phyloP scores from a whole-genome alignment of 225 moss, liverwort and hornwort genomes.

The Anthoceros angustus region DNA sequence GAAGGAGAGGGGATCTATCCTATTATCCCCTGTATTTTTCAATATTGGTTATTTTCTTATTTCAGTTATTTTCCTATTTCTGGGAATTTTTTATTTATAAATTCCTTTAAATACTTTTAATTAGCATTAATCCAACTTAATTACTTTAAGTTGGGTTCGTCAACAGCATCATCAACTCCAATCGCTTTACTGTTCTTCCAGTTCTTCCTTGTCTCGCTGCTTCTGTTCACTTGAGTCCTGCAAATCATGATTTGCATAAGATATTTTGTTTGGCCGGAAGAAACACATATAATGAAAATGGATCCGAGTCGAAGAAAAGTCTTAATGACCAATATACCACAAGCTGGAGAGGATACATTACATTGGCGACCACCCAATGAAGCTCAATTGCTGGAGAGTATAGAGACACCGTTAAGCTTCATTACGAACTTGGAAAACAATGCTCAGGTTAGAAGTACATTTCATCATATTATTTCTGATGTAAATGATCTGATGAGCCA shows the following conservation, averaged over 20 bases:
- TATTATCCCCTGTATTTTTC: too few species aligned
- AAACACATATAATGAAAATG: conserved; percentile 11
- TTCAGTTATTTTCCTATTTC: too few species aligned
- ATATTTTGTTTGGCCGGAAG: conserved; percentile 12
- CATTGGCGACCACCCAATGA: conserved; percentile 11
- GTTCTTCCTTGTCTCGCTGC: conserved; percentile 18
- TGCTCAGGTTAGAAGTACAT: conserved; percentile 1
- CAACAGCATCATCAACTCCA: conserved; percentile 10
- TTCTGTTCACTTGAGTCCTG: conserved; percentile 13
- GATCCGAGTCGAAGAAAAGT: conserved; percentile 5
- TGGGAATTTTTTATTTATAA: too few species aligned
- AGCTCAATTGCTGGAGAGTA: conserved; percentile 1
- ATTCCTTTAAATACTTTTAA: too few species aligned
- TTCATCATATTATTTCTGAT: neutral
- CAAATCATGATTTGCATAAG: conserved; percentile 9
- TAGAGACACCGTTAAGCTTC: conserved; percentile 3
- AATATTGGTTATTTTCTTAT: too few species aligned
- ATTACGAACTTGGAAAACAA: conserved; percentile 6
- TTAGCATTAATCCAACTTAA: too few species aligned
- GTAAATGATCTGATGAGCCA: neutral
- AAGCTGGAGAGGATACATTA: conserved; percentile 15
- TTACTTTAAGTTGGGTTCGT: too few species aligned
- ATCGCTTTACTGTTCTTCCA: conserved; percentile 14
- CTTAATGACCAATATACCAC: conserved; percentile 12
- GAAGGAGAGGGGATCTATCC: too few species aligned